Evolutionary conservation across 2,329 filamentous ascomycete species (phyloP).

Genomic region (Orbilia oligospora): DNA sequence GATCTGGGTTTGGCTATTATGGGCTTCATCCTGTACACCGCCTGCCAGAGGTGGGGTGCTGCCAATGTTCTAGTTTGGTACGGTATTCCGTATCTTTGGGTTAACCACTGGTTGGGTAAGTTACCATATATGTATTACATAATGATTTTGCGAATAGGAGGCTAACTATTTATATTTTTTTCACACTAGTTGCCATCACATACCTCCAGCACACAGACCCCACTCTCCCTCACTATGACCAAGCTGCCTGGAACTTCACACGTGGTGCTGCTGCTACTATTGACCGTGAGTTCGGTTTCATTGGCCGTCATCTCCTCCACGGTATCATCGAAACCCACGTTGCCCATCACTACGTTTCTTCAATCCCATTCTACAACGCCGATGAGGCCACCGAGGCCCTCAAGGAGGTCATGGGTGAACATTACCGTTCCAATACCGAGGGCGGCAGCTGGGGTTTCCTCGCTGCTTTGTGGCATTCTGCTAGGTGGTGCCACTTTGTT

Average conservation of each 20-base stretch:
- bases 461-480: constrained; percentile 82
- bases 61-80: constrained; percentile 94
- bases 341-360: constrained; percentile 96
- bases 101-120: constrained; percentile 98
- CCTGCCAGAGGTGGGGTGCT: constrained; percentile 85
- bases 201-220: constrained; percentile 98
- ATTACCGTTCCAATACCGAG: constrained; percentile 88
- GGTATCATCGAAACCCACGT: constrained; percentile 98
- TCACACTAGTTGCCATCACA: constrained; percentile 82
- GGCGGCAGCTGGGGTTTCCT: constrained; percentile 87
- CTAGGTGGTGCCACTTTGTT: constrained; percentile 95
- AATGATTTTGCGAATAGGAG: constrained; percentile 14
- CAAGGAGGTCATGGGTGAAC: constrained; percentile 92
- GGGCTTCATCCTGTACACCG: constrained; percentile 74
- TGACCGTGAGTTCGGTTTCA: constrained; percentile 96
- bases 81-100: constrained; percentile 93
- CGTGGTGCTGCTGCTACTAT: constrained; percentile 95
- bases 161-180: not conserved
- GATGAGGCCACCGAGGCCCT: constrained; percentile 95
- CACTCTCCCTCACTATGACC: constrained; percentile 90
- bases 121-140: constrained; percentile 62
- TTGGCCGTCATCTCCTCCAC: constrained; percentile 90
- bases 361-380: constrained; percentile 96
- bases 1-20: constrained; percentile 83
- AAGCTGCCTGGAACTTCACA: constrained; percentile 89